phyloP scores from a whole-genome alignment of 331 rosid species.

The Phaseolus coccineus region DNA sequence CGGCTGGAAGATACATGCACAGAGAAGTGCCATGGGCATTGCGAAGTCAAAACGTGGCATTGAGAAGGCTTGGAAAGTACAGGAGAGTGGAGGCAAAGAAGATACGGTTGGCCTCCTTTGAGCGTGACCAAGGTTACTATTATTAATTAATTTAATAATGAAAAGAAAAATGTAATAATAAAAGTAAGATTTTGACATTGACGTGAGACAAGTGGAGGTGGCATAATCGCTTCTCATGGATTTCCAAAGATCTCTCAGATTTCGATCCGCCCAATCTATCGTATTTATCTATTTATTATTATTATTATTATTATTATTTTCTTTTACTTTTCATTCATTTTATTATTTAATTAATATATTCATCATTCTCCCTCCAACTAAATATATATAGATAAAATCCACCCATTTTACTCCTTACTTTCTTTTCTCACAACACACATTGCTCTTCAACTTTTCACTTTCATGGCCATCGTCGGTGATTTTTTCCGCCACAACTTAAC shows the following conservation, averaged over 20 bases:
- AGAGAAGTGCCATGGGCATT: too few relatives aligned
- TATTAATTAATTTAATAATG: background rate
- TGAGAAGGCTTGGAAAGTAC: background rate
- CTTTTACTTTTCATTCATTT: conserved; percentile 23
- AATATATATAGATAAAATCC: conserved; percentile 36
- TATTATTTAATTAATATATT: background rate
- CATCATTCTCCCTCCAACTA: background rate
- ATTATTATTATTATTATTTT: conserved; percentile 1
- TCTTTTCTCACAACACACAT: background rate
- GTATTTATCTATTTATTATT: conserved; percentile 41
- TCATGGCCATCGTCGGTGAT: conserved; percentile 59
- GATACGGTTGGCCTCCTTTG: conserved; percentile 48
- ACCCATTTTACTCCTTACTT: background rate
- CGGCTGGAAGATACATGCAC: too few relatives aligned
- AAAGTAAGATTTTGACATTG: conserved; percentile 47
- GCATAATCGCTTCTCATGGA: conserved; percentile 53
- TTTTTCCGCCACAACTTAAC: conserved; percentile 53
- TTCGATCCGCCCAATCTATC: conserved; percentile 88
- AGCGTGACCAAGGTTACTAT: conserved; percentile 36
- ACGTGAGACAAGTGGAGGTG: conserved; percentile 66
- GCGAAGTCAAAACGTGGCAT: conserved; percentile 38
- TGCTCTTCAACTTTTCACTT: background rate
- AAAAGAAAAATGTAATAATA: background rate
- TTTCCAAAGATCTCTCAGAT: conserved; percentile 75
- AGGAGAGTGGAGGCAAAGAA: background rate